These are phyloP conservation scores for Verticillium isaacii DNA, from an alignment of 2,329 filamentous ascomycete genomes.

Conservation along the genomic window DNA sequence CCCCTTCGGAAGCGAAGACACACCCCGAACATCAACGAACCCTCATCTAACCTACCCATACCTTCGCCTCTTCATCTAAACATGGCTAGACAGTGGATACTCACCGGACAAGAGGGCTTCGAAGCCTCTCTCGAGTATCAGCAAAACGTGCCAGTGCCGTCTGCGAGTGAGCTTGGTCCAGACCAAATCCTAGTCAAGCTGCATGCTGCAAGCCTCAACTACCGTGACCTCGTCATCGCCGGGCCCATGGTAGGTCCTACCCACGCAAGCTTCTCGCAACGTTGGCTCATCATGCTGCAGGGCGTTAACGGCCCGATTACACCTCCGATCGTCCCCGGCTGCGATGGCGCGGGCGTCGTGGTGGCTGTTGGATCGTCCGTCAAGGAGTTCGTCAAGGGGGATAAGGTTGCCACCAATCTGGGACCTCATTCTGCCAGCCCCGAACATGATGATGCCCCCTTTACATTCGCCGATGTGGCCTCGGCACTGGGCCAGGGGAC, in stretches of 20 bases:
- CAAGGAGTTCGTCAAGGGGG: background rate
- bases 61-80: background rate
- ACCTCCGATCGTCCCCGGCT: background rate
- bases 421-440: background rate
- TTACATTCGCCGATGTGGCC: conserved; percentile 6
- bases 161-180: background rate
- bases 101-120: conserved; percentile 27
- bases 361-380: background rate
- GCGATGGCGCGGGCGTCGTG: conserved; percentile 1
- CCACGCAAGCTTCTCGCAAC: background rate
- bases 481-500: conserved; percentile 52
- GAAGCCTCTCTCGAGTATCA: conserved; percentile 27
- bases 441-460: background rate
- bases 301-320: background rate
- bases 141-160: conserved; percentile 10
- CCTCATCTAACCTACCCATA: no score
- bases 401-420: background rate
- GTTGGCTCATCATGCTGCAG: background rate
- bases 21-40: no score
- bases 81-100: conserved; percentile 26
- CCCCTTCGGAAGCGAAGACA: no score
- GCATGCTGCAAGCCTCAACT: conserved; percentile 1
- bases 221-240: conserved; percentile 2
- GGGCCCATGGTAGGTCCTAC: conserved; percentile 18
- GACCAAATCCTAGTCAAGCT: conserved; percentile 1